Conservation (phyloP, 768 basidiomycete species). For the Amanita phalloides region DNA sequence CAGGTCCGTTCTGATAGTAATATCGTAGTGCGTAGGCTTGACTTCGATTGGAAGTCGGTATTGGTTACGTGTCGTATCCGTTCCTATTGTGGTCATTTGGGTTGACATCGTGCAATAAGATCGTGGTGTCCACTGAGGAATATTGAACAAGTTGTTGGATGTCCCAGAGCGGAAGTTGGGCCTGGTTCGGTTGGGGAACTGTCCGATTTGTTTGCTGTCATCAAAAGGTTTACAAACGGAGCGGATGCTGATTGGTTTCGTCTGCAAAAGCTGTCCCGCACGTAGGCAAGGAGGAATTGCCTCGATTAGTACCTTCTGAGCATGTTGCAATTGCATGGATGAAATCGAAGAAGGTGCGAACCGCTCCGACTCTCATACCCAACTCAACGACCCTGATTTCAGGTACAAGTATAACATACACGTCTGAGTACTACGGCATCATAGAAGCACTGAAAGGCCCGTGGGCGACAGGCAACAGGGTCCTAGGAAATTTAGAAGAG, state of each 20-base stretch:
- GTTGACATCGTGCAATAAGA: slow-evolving; percentile 1
- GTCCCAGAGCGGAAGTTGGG: neutral
- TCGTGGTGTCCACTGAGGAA: neutral
- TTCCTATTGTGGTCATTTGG: slow-evolving; percentile 18
- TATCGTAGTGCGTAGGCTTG: slow-evolving; percentile 67
- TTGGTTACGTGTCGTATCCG: slow-evolving; percentile 18
- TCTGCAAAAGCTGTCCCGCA: neutral
- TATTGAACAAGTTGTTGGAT: neutral
- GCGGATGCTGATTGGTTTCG: neutral
- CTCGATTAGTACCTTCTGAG: neutral
- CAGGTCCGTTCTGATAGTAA: slow-evolving; percentile 76
- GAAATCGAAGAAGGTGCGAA: neutral
- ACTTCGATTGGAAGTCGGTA: slow-evolving; percentile 61
- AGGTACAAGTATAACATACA: neutral
- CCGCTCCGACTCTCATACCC: neutral
- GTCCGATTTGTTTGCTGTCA: neutral
- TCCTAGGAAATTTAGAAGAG: slow-evolving; percentile 38
- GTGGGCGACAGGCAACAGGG: slow-evolving; percentile 25
- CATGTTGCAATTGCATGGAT: neutral
- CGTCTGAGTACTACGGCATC: neutral
- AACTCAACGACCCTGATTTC: neutral
- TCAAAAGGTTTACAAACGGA: neutral
- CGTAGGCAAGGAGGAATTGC: neutral
- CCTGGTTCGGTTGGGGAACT: neutral
- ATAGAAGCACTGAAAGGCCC: neutral